phyloP scores from a whole-genome alignment of 2,329 filamentous ascomycete species.

The Aaosphaeria pasadenensis region DNA sequence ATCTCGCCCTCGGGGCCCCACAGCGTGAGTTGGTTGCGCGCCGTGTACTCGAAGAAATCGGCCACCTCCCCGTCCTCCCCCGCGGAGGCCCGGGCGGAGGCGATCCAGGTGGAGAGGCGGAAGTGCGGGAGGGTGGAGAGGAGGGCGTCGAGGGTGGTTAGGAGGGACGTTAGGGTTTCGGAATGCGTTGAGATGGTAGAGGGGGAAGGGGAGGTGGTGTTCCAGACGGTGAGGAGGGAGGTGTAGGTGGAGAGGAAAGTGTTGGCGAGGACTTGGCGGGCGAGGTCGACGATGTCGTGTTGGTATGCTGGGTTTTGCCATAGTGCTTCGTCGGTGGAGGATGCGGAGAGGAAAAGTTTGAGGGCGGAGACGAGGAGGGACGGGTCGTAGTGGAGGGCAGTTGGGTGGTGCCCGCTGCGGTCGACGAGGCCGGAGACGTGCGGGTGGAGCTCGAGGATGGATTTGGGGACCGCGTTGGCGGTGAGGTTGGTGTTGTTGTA shows the following conservation, averaged over 20 bases:
- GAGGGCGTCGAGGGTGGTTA: constrained; percentile 39
- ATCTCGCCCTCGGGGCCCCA: constrained; percentile 51
- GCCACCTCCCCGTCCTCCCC: neutral
- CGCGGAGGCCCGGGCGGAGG: constrained; percentile 32
- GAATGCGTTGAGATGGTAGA: constrained; percentile 1
- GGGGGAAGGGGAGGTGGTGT: constrained; percentile 17
- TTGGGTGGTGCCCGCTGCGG: constrained; percentile 42
- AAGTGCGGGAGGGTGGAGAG: constrained; percentile 45
- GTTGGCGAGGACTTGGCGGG: constrained; percentile 49
- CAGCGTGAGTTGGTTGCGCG: constrained; percentile 50
- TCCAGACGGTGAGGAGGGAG: constrained; percentile 34
- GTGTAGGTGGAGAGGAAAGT: constrained; percentile 43
- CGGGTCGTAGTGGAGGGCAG: constrained; percentile 44
- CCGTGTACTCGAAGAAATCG: constrained; percentile 22
- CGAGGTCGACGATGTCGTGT: constrained; percentile 50
- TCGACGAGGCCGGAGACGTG: constrained; percentile 41
- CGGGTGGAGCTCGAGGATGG: constrained; percentile 47
- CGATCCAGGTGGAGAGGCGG: constrained; percentile 42
- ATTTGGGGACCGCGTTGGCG: constrained; percentile 43
- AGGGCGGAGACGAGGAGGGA: constrained; percentile 38
- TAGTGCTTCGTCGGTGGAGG: constrained; percentile 26
- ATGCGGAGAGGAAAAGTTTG: constrained; percentile 39
- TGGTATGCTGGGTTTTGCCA: constrained; percentile 44
- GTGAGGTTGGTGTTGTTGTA: constrained; percentile 51
- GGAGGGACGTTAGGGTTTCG: constrained; percentile 11